Base-by-base conservation (phyloP, 768 basidiomycete genomes). In the Rhodocollybia butyracea region DNA sequence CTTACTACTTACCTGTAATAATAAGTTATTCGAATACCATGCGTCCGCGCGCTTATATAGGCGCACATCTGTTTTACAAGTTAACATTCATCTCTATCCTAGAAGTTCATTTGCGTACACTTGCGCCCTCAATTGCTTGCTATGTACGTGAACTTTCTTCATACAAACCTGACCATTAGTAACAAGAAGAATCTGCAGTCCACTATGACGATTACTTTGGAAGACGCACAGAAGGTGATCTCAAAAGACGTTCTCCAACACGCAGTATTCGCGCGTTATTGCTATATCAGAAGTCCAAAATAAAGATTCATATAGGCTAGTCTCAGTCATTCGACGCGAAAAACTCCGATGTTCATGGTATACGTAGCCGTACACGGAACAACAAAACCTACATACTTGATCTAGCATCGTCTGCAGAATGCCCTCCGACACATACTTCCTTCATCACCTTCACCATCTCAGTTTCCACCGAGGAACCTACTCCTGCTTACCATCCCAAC, bases 401-500 rank as follows among this genome's bases (percentile, higher is more conserved):
- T 38, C 51, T 75, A 45, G 46, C 60, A 3, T 46, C 65, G 21
- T 59, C 61, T 13, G 54, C 63, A n/a, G 43, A 51, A 24, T 38
- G 38, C 11, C 3, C 53, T 27, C 27, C 60, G 12, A 61, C 62
- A 7, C 71, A 74, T 56, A 63, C 69, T 48, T 54, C 70, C 26
- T 57, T 76, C 52, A 58, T 59, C 15, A 57, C n/a, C n/a, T n/a
- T n/a, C n/a, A n/a, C 58, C 24, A 51, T 62, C 29, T 45, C 60
- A 29, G 38, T 40, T 19, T 22, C 52, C 22, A 11, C 30, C n/a
- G 30, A 24, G 15, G 27, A 26, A 3, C 24, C 45, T 21, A 11
- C 54, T 8, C 36, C 51, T 17, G 58, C 40, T 55, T 76, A 69
- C 60, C 70, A 57, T 36, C n/a, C 72, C 26, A 76, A 78, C 59